Conservation (phyloP, 495 filamentous ascomycete species). For the Ascobolus immersus region DNA sequence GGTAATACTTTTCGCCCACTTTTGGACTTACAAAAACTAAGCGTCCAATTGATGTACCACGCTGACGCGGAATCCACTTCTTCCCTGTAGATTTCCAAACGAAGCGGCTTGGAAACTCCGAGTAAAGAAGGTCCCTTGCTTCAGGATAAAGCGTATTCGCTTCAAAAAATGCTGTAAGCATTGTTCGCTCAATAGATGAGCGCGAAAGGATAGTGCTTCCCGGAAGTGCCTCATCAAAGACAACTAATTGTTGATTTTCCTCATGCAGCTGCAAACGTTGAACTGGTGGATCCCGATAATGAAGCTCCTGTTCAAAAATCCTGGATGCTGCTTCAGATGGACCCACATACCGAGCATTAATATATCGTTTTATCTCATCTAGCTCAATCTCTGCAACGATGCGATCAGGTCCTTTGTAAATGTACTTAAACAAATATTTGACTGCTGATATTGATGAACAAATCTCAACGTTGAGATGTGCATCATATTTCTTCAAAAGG, state of each 20-base stretch:
- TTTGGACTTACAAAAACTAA: not conserved
- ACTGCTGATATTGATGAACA: slow-evolving; percentile 8
- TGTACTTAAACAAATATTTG: slow-evolving; percentile 8
- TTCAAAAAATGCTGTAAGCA: slow-evolving; percentile 8
- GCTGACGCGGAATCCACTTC: not conserved
- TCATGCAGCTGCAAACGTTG: slow-evolving; percentile 3
- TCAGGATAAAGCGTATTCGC: slow-evolving; percentile 5
- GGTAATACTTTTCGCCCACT: not conserved
- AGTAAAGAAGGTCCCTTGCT: slow-evolving; percentile 4
- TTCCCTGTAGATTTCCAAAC: slow-evolving; percentile 1
- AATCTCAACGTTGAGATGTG: no score
- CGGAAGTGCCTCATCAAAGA: no score
- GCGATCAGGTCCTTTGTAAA: slow-evolving; percentile 8
- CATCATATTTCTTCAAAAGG: slow-evolving; percentile 1
- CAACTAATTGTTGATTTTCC: no score
- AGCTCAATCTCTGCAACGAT: slow-evolving; percentile 1
- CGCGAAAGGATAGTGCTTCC: no score
- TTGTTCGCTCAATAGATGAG: no score
- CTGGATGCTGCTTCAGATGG: slow-evolving; percentile 4
- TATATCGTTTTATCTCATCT: slow-evolving; percentile 6
- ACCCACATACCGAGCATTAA: slow-evolving; percentile 6
- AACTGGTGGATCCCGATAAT: slow-evolving; percentile 6
- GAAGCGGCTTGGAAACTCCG: slow-evolving; percentile 6
- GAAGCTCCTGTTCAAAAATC: slow-evolving; percentile 6
- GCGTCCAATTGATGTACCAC: not conserved